phyloP scores from a whole-genome alignment of 2,329 filamentous ascomycete genomes.

The Pseudocercospora musae region DNA sequence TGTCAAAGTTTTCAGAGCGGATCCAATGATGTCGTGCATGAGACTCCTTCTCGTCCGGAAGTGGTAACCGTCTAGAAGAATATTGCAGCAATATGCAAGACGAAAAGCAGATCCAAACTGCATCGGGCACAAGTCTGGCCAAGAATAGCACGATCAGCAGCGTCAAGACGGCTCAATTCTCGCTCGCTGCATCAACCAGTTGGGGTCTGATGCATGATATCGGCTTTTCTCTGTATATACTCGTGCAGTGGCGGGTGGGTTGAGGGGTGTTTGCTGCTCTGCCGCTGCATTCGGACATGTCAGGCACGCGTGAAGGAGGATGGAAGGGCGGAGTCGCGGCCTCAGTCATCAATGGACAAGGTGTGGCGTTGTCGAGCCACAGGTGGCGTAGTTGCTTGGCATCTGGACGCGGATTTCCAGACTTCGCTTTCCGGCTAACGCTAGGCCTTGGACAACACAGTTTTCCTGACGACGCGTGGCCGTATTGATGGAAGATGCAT shows the following conservation, averaged over 20 bases:
- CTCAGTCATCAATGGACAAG: no score
- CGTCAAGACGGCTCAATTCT: background rate
- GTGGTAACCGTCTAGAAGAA: background rate
- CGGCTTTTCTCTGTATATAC: background rate
- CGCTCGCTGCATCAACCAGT: background rate
- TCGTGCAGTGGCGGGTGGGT: background rate
- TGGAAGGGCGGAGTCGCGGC: background rate
- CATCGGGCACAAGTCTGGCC: background rate
- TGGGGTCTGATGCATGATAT: background rate
- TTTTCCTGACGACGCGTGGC: background rate
- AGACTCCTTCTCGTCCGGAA: background rate
- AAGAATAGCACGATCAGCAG: background rate
- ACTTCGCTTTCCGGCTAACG: background rate
- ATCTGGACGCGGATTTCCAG: background rate
- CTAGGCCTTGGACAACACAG: background rate
- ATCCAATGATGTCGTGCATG: background rate
- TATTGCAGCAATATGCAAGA: background rate
- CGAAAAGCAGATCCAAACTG: background rate
- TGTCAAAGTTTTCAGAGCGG: constrained; percentile 5
- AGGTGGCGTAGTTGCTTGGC: background rate
- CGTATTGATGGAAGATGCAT: background rate
- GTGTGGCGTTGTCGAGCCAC: background rate
- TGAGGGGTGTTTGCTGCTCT: background rate
- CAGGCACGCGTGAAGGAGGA: background rate
- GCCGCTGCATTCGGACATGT: background rate